Evolutionary conservation across 305 asterid species (phyloP).

Genomic region (Fraxinus floribunda): DNA sequence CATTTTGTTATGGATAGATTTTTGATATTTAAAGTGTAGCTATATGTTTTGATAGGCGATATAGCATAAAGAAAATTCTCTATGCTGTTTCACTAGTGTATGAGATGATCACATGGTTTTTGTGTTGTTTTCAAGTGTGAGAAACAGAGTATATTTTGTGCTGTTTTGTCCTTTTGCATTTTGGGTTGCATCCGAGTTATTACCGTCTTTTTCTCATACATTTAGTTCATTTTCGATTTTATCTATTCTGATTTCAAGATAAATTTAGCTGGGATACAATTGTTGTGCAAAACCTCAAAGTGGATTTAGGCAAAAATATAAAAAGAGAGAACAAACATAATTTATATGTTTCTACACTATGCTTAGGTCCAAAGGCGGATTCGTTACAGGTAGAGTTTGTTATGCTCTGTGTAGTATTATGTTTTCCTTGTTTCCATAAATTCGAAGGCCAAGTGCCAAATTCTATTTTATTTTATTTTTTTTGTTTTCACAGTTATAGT

Average conservation of each 20-base stretch:
- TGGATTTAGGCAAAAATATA: background rate
- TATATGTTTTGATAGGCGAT: background rate
- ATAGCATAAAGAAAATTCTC: background rate
- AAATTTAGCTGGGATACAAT: background rate
- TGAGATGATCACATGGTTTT: background rate
- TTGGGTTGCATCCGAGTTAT: background rate
- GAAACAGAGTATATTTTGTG: background rate
- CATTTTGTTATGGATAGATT: background rate
- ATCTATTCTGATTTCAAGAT: background rate
- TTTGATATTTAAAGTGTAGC: background rate
- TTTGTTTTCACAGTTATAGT: background rate
- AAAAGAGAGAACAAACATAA: background rate
- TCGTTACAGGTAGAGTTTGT: background rate
- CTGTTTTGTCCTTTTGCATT: background rate
- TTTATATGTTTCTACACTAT: too few relatives aligned
- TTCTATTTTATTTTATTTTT: background rate
- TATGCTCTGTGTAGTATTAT: background rate
- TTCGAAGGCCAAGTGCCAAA: background rate
- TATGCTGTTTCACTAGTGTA: too few relatives aligned
- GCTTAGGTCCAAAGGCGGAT: too few relatives aligned
- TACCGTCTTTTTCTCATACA: background rate
- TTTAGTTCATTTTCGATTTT: background rate
- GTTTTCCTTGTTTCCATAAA: too few relatives aligned
- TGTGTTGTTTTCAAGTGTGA: background rate
- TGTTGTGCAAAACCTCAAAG: background rate